Evolutionary conservation across 768 basidiomycete genomes (phyloP).

Genomic region (Termitomyces sp.): DNA sequence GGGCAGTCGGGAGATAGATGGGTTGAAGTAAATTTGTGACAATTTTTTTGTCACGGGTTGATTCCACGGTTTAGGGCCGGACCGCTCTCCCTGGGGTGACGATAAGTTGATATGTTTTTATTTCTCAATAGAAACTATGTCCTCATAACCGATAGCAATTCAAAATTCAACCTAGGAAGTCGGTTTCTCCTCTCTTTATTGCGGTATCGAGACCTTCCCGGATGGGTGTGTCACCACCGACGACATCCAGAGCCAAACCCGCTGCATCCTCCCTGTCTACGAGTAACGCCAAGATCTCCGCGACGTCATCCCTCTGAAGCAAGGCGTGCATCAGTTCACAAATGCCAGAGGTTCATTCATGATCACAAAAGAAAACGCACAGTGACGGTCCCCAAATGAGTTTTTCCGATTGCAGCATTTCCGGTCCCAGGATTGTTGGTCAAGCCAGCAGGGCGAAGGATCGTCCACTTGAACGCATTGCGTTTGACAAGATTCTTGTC

Average conservation of each 20-base stretch:
- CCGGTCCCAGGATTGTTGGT: slow-evolving; percentile 46
- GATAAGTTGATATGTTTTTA: too few relatives aligned
- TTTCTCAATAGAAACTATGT: background rate
- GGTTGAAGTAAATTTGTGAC: background rate
- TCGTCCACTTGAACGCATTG: slow-evolving; percentile 58
- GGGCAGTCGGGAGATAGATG: background rate
- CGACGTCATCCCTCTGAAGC: slow-evolving; percentile 45
- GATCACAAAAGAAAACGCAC: slow-evolving; percentile 26
- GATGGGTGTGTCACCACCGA: slow-evolving; percentile 45
- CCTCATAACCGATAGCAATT: background rate
- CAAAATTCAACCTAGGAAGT: slow-evolving; percentile 27
- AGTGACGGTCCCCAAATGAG: slow-evolving; percentile 43
- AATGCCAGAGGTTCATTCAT: background rate
- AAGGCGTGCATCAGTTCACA: background rate
- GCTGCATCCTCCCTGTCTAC: slow-evolving; percentile 47
- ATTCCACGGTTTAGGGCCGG: slow-evolving; percentile 11
- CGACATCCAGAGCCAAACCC: slow-evolving; percentile 56
- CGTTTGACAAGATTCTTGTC: slow-evolving; percentile 44
- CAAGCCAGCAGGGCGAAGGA: slow-evolving; percentile 62
- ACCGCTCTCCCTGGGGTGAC: background rate
- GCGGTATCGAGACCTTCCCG: slow-evolving; percentile 42
- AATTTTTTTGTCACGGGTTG: background rate
- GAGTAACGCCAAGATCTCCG: slow-evolving; percentile 39
- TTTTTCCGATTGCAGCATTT: slow-evolving; percentile 46
- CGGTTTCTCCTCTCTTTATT: slow-evolving; percentile 44